Conservation (phyloP, 495 filamentous ascomycete species). For the Xylaria curta region DNA sequence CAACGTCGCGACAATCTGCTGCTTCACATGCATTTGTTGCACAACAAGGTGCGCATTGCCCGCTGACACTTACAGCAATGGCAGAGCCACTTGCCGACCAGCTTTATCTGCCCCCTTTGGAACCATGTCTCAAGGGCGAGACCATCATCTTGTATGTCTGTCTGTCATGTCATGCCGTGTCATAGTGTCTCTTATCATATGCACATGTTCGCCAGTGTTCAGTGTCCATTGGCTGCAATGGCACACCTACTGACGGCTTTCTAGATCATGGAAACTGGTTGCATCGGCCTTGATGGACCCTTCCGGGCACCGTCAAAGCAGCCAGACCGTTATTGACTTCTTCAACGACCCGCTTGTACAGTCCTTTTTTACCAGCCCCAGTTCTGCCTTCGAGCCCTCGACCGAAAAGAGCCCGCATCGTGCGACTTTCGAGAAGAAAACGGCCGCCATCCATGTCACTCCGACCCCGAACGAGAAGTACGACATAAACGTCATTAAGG, state of each 20-base stretch:
- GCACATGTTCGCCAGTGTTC: neutral
- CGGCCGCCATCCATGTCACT: constrained; percentile 86
- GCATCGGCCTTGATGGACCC: constrained; percentile 68
- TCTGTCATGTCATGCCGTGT: neutral
- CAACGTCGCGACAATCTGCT: constrained; percentile 27
- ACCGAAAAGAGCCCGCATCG: constrained; percentile 43
- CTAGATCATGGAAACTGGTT: constrained; percentile 78
- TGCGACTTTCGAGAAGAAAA: constrained; percentile 80
- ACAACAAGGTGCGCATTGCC: constrained; percentile 40
- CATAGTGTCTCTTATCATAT: neutral
- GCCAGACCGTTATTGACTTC: constrained; percentile 63
- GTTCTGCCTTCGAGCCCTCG: constrained; percentile 66
- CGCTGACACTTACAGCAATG: constrained; percentile 71
- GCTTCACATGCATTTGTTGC: constrained; percentile 42
- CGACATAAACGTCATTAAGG: constrained; percentile 81
- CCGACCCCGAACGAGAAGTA: constrained; percentile 70
- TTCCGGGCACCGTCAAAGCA: constrained; percentile 54
- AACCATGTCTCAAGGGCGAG: constrained; percentile 54
- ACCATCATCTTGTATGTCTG: constrained; percentile 51
- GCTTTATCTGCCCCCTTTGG: constrained; percentile 56
- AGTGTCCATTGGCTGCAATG: neutral
- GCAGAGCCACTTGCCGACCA: constrained; percentile 59
- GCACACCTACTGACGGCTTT: constrained; percentile 12
- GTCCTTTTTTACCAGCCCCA: constrained; percentile 67
- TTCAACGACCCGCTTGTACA: constrained; percentile 70